phyloP scores from a whole-genome alignment of 371 early-diverging fungal genomes.

The Apophysomyces elegans region DNA sequence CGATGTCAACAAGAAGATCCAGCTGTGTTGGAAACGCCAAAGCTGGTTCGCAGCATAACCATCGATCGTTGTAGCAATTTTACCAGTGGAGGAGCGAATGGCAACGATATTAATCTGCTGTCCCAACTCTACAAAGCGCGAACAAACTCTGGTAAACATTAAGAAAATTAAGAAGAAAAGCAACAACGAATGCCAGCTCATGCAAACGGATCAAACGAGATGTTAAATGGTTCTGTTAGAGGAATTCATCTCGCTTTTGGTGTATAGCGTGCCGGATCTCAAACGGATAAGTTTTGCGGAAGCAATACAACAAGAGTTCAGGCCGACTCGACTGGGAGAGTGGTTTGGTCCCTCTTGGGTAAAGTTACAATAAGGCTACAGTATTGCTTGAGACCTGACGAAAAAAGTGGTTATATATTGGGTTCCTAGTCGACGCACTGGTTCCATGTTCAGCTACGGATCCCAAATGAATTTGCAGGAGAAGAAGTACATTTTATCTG shows the following conservation, averaged over 20 bases:
- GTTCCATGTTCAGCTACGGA: conserved; percentile 73
- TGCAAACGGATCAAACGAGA: too few species aligned
- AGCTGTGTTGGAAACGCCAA: conserved; percentile 39
- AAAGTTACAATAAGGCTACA: conserved; percentile 18
- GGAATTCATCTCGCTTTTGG: conserved; percentile 50
- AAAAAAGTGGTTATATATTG: not conserved
- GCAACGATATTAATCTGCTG: conserved; percentile 50
- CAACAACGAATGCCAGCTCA: too few species aligned
- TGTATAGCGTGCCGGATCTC: conserved; percentile 81
- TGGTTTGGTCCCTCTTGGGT: conserved; percentile 90
- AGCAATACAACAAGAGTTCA: conserved; percentile 75
- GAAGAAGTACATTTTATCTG: conserved; percentile 79
- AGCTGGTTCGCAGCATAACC: conserved; percentile 47
- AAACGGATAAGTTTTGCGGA: conserved; percentile 85
- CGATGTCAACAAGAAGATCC: conserved; percentile 22
- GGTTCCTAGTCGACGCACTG: conserved; percentile 81
- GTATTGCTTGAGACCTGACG: not conserved
- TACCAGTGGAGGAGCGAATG: conserved; percentile 50
- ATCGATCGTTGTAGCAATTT: conserved; percentile 56
- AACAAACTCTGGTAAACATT: conserved; percentile 43
- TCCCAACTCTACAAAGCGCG: conserved; percentile 54
- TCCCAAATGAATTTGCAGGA: conserved; percentile 79
- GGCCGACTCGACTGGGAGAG: conserved; percentile 70
- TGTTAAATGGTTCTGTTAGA: conserved; percentile 21
- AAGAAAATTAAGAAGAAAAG: not conserved